Conservation (phyloP, 23 red algal species). For the Agarophyton chilense region DNA sequence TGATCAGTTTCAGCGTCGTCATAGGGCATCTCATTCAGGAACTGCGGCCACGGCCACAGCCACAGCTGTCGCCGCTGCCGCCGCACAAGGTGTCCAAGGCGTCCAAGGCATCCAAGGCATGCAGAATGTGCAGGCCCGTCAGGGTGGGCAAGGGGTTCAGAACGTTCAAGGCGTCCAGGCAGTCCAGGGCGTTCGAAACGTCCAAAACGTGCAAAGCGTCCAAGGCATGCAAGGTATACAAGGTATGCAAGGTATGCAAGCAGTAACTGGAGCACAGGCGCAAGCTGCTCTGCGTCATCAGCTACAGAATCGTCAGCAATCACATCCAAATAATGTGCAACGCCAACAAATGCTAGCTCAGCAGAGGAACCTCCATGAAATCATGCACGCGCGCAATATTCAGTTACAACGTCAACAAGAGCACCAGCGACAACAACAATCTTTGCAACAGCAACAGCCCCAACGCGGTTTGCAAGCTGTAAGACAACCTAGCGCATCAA, state of each 20-base stretch:
- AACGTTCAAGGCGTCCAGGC: not conserved
- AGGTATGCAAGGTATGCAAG: not conserved
- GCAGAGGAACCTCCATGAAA: conserved; percentile 30
- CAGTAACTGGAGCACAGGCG: not conserved
- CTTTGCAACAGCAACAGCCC: not conserved
- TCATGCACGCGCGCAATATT: too few species aligned
- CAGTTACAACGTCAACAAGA: too few species aligned
- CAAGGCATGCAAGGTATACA: not conserved
- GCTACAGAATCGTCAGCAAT: not conserved
- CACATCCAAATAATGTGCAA: not conserved
- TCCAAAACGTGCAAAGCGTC: not conserved
- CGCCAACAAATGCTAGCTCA: conserved; percentile 9
- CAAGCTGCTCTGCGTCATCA: conserved; percentile 4
- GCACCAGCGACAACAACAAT: too few species aligned
- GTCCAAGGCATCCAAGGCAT: too few species aligned
- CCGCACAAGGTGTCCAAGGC: conserved; percentile 13
- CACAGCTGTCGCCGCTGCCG: too few species aligned
- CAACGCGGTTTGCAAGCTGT: not conserved
- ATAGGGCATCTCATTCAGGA: too few species aligned
- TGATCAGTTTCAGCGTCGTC: too few species aligned
- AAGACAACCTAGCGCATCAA: not conserved
- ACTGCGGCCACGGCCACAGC: too few species aligned
- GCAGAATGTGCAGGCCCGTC: not conserved
- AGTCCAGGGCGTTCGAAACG: conserved; percentile 3
- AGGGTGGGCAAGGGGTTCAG: not conserved